Evolutionary conservation across 164 flowering plant genomes (phyloP), one percentile per base, ranked within the genome.

Genomic region (Warburgia ugandensis): DNA sequence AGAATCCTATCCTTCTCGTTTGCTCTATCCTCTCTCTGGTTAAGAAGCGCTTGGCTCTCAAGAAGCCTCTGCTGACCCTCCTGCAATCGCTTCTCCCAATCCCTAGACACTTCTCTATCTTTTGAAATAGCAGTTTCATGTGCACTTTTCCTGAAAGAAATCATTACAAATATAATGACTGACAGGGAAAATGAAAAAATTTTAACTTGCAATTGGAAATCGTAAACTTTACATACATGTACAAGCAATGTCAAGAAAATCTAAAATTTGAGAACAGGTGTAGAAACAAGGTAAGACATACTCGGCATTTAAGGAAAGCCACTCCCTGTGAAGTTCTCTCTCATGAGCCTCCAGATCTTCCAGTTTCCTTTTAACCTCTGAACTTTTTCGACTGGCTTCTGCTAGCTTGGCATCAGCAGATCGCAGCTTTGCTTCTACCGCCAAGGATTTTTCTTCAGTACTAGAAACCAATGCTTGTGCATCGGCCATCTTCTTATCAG

Each of bases 81-180:
- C 51, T 77, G 83, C 26, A 94, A 62, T n/a, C 69, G 83, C 60
- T 57, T 78, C 58, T 89, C 97, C 99, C 96, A 86, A 4, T 76
- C 79, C 44, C 52, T 68, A 29, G 89, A 52, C 25, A 84, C 91
- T 71, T 94, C 82, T 62, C 74, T 84, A 28, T 80, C 81, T 56
- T 75, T 78, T 19, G 55, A 56, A 10, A 78, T 64, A 52, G 68
- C 55, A 29, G 73, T 62, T 56, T 76, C 77, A 43, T 79, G 80
- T 40, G 83, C 77, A 70, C 80, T 92, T 56, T 74, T 70, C 81
- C 99, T 92, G 67, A 54, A 63, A 17, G 5, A 19, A 19, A 43
- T 21, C 1, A 54, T 27, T 43, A 42, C 29, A 55, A 12, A 37
- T 37, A 27, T 10, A 28, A 28, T 27, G 31, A 12, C 3, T 33